phyloP scores from a whole-genome alignment of 129 eudicot genomes.

The Saussurea involucrata region DNA sequence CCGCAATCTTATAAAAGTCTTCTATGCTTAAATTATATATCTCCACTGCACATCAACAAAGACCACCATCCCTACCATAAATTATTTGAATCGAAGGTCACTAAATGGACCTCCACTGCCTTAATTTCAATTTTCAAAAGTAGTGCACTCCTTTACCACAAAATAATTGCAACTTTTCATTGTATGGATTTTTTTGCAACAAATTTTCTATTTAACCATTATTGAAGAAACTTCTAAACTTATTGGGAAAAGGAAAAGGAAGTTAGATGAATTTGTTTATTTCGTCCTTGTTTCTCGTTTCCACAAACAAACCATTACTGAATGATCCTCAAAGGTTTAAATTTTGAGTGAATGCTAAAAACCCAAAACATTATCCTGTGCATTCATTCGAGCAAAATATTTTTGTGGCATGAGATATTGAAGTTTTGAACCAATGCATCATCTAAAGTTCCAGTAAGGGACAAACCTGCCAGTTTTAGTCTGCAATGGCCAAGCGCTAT shows the following conservation, averaged over 20 bases:
- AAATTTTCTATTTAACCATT: not conserved
- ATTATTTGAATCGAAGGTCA: not conserved
- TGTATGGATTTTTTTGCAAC: not conserved
- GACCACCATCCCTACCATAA: not conserved
- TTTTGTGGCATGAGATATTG: not conserved
- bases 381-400: too few species aligned
- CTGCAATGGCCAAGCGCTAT: conserved; percentile 57
- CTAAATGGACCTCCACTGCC: not conserved
- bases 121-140: not conserved
- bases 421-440: not conserved
- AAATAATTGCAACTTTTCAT: not conserved
- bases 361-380: too few species aligned
- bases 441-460: not conserved
- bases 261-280: not conserved
- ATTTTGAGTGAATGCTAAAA: too few species aligned
- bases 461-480: conserved; percentile 40
- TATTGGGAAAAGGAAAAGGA: not conserved
- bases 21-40: not conserved
- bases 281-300: not conserved
- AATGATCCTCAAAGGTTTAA: too few species aligned
- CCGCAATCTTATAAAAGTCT: not conserved
- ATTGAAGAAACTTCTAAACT: not conserved
- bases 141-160: too few species aligned
- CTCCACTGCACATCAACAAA: not conserved
- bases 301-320: not conserved